These are phyloP conservation scores for Dioscorea cayenensis DNA, from an alignment of 116 monocot species.

Conservation along the genomic window DNA sequence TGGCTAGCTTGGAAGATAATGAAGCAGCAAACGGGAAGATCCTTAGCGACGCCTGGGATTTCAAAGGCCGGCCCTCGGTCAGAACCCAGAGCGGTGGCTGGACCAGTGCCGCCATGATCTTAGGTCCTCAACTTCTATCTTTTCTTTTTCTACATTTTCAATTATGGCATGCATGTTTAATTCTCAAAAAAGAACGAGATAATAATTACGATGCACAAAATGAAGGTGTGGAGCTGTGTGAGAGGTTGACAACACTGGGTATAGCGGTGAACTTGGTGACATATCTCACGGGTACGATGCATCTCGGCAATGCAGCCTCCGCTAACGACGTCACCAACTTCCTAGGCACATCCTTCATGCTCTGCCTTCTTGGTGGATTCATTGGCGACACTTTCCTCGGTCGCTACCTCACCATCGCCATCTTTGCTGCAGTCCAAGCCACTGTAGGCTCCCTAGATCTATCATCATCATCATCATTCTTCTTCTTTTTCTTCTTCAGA, in stretches of 20 bases:
- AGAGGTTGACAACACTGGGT: constrained; percentile 78
- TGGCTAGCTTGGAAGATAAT: constrained; percentile 33
- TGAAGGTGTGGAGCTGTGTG: constrained; percentile 71
- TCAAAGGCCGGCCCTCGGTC: constrained; percentile 60
- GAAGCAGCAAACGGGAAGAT: constrained; percentile 10
- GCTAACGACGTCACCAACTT: constrained; percentile 94
- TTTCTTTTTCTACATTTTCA: neutral
- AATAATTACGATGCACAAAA: neutral
- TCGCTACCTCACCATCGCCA: constrained; percentile 88
- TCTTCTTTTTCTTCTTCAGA: too few species aligned
- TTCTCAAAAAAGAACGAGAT: too few species aligned
- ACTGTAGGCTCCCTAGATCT: constrained; percentile 14
- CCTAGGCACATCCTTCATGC: constrained; percentile 83
- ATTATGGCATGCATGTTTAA: neutral
- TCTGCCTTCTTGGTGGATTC: constrained; percentile 90
- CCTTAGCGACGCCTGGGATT: constrained; percentile 72
- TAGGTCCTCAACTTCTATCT: constrained; percentile 27
- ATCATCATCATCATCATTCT: neutral
- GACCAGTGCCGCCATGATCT: constrained; percentile 66
- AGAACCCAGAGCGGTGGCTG: constrained; percentile 65
- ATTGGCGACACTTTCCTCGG: constrained; percentile 86
- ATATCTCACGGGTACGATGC: constrained; percentile 85
- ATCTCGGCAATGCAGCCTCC: constrained; percentile 75
- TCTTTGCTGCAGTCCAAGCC: constrained; percentile 74
- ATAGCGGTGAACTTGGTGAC: constrained; percentile 86